Percentiles rank a stretch among this genome's conserved stretches.
Conservation (phyloP, 140 eudicot species). For the Cichorium intybus region DNA sequence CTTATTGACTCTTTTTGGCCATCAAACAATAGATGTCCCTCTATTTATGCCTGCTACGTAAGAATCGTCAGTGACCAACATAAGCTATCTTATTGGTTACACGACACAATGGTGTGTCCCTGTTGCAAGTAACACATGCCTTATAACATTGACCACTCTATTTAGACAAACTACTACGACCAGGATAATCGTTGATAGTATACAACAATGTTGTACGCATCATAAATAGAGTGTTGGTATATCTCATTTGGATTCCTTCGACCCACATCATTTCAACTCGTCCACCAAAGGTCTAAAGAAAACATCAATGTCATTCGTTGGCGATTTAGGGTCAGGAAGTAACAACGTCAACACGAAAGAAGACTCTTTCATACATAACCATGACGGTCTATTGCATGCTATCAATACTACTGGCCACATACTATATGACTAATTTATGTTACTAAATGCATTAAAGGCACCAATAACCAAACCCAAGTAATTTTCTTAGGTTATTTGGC, state of each 20-base stretch:
- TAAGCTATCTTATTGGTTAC: neutral
- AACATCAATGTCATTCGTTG: neutral
- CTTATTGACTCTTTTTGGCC: neutral
- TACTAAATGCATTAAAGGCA: neutral
- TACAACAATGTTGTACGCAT: neutral
- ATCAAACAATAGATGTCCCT: neutral
- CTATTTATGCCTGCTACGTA: neutral
- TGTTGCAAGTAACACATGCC: neutral
- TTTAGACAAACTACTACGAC: neutral
- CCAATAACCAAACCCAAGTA: neutral
- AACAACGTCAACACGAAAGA: neutral
- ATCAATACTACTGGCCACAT: neutral
- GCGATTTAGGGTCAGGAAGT: conserved; percentile 1
- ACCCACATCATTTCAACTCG: neutral
- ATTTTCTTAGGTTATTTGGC: neutral
- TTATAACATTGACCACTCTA: neutral
- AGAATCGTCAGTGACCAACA: neutral
- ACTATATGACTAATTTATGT: neutral
- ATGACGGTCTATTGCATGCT: too few relatives aligned
- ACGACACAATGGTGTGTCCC: neutral
- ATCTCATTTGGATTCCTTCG: neutral
- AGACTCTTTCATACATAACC: too few relatives aligned
- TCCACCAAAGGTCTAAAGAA: neutral
- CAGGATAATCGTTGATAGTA: conserved; percentile 3
- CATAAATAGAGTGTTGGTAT: neutral